phyloP scores from a whole-genome alignment of 805 yeast genomes.

The Tetrapisispora taiwanensis region DNA sequence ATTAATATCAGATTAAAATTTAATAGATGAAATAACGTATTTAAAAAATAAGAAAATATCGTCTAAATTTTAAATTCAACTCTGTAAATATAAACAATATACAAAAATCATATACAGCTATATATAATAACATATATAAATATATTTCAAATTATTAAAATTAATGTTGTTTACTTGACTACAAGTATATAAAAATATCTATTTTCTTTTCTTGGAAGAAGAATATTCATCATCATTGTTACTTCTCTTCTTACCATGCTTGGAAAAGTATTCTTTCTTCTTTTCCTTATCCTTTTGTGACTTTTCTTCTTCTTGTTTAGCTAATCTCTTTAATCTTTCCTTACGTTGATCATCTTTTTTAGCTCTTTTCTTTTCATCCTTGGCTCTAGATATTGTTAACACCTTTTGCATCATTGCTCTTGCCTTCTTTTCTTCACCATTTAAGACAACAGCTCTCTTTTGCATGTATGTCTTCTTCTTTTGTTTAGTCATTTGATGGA shows the following conservation, averaged over 20 bases:
- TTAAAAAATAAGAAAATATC: too few relatives aligned
- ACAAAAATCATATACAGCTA: too few relatives aligned
- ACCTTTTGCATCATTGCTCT: conserved; percentile 81
- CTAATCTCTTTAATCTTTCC: conserved; percentile 63
- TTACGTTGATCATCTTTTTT: conserved; percentile 70
- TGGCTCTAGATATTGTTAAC: conserved; percentile 73
- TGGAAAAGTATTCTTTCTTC: conserved; percentile 77
- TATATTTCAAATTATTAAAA: too few relatives aligned
- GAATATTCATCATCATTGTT: conserved; percentile 22
- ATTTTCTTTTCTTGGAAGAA: conserved; percentile 10
- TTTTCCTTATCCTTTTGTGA: conserved; percentile 70
- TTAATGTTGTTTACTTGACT: too few relatives aligned
- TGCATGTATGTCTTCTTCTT: conserved; percentile 69
- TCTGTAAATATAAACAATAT: not conserved
- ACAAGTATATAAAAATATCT: not conserved
- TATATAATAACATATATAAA: too few relatives aligned
- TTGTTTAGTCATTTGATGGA: conserved; percentile 80
- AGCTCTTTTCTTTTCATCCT: conserved; percentile 63
- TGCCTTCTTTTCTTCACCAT: conserved; percentile 89
- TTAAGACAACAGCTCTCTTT: conserved; percentile 88
- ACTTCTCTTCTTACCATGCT: conserved; percentile 56
- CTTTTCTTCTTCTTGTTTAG: conserved; percentile 61
- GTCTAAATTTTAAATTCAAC: too few relatives aligned
- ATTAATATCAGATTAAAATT: too few relatives aligned
- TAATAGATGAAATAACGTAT: too few relatives aligned